phyloP scores from a whole-genome alignment of 192 early-diverging fungal species.

The Mortierella hygrophila region DNA sequence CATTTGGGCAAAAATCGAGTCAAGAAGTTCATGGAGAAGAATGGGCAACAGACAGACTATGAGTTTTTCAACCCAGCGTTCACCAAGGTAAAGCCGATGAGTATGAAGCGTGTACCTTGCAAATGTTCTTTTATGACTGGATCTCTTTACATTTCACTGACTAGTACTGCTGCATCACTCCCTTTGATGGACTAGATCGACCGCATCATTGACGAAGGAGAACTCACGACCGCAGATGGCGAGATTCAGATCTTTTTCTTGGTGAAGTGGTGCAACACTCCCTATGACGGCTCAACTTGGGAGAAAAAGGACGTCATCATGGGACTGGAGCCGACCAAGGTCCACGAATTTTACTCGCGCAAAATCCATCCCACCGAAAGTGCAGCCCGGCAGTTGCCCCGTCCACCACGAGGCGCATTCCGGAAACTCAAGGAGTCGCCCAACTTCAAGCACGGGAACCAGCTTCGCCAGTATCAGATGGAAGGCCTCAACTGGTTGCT shows the following conservation, averaged over 20 bases:
- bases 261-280: constrained; percentile 79
- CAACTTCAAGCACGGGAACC: constrained; percentile 77
- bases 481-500: constrained; percentile 89
- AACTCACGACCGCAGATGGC: constrained; percentile 65
- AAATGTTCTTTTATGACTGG: not conserved
- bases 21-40: constrained; percentile 82
- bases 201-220: constrained; percentile 88
- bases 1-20: constrained; percentile 77
- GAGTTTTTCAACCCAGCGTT: constrained; percentile 76
- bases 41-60: constrained; percentile 60
- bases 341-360: constrained; percentile 76
- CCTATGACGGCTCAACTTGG: constrained; percentile 85
- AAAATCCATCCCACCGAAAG: constrained; percentile 67
- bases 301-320: constrained; percentile 66
- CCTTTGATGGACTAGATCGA: constrained; percentile 66
- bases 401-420: constrained; percentile 63
- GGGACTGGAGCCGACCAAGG: constrained; percentile 71
- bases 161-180: no score
- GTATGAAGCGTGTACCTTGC: no score
- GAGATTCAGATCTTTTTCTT: constrained; percentile 74
- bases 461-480: constrained; percentile 81
- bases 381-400: constrained; percentile 49
- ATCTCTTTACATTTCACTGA: no score
- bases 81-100: constrained; percentile 58
- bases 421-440: constrained; percentile 75